phyloP scores from a whole-genome alignment of 2,329 filamentous ascomycete genomes.

The Penicillium expansum region DNA sequence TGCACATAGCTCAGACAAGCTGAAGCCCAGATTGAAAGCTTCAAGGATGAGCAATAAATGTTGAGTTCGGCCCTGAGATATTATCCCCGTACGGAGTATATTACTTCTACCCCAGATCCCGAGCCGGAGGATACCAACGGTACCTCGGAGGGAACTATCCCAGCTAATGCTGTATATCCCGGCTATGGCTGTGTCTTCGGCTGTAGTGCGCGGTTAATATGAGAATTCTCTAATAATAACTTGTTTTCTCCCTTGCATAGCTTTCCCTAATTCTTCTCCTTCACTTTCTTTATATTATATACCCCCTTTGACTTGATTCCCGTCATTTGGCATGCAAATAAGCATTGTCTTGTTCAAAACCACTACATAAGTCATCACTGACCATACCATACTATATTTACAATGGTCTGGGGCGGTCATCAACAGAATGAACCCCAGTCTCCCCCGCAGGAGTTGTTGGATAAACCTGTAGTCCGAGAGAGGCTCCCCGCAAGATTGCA shows the following conservation, averaged over 20 bases:
- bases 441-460: conserved; percentile 16
- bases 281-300: neutral
- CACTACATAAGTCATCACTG: neutral
- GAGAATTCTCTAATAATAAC: neutral
- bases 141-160: conserved; percentile 25
- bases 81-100: neutral
- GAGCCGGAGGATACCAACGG: conserved; percentile 9
- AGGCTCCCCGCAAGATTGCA: conserved; percentile 56
- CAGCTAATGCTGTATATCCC: conserved; percentile 17
- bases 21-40: neutral
- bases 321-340: neutral
- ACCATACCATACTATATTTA: conserved; percentile 2
- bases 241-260: conserved; percentile 7
- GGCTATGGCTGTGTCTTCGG: conserved; percentile 22
- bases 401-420: conserved; percentile 35
- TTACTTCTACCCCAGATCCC: neutral
- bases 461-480: conserved; percentile 47
- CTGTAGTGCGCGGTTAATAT: conserved; percentile 15
- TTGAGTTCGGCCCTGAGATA: neutral
- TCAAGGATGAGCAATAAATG: neutral
- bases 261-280: conserved; percentile 1
- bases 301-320: neutral
- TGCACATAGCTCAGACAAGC: neutral
- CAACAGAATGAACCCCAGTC: conserved; percentile 17
- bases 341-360: neutral